Evolutionary conservation across 495 filamentous ascomycete species (phyloP).

Genomic region (Penicillium pulvis): DNA sequence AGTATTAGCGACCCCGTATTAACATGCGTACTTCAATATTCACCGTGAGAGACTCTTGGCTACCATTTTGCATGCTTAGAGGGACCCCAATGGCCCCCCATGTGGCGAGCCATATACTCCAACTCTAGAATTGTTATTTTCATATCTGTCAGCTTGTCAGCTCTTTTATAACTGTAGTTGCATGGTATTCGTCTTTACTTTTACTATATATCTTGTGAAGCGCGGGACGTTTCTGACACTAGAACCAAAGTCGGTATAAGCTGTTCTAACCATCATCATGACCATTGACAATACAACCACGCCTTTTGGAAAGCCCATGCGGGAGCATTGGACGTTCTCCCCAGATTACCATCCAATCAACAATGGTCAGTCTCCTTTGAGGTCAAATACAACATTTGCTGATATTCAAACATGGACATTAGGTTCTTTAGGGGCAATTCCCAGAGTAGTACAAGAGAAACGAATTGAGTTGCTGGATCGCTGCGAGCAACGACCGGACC

Average conservation of each 20-base stretch:
- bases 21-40: no score
- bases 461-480: conserved; percentile 59
- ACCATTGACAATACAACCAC: conserved; percentile 16
- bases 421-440: conserved; percentile 83
- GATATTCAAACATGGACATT: conserved; percentile 1
- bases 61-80: no score
- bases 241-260: background rate
- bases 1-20: no score
- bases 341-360: conserved; percentile 72
- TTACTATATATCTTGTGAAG: background rate
- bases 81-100: background rate
- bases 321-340: conserved; percentile 71
- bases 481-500: conserved; percentile 67
- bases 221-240: background rate
- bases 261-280: background rate
- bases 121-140: background rate
- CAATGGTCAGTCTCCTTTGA: conserved; percentile 59
- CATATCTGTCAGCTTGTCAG: background rate
- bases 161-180: background rate
- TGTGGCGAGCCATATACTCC: background rate
- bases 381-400: conserved; percentile 5
- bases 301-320: conserved; percentile 61
- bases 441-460: conserved; percentile 57
- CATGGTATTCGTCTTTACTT: background rate
- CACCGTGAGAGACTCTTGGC: no score